Base-by-base conservation (phyloP, 192 early-diverging fungal genomes). In the Backusella psychrophila region DNA sequence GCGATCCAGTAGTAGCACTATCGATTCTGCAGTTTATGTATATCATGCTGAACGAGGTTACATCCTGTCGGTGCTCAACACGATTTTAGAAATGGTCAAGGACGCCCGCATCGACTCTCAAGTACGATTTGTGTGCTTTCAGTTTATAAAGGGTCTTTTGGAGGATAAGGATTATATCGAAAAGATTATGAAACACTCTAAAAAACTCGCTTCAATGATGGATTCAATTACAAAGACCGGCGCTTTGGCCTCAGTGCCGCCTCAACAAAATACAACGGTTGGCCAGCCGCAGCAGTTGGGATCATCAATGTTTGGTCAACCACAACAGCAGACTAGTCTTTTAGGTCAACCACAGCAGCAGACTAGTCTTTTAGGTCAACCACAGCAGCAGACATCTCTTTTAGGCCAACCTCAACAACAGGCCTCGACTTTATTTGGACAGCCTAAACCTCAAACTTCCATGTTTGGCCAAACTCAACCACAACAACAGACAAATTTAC, bases 21-120 rank as follows among this genome's bases (percentile, higher is more conserved):
- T 85, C 15, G 90, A 93, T 46, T 87, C 90, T 0, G 89, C 93
- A 1, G 87, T 95, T 14, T 63, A 87, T 36, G 71, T 93, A 42
- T 96, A 89, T 80, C 90, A 90, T 76, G 75, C 79, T 41, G 93
- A 96, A 69, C 78, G 90, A 65, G 85, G 87, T 44, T 89, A 89
- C 33, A 76, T 91, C 52, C 82, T 94, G 19, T 74, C 84, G 52
- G 78, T 83, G 74, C 74, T 95, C 4, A 78, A 74, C 53, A 66
- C 31, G 4, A 41, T 78, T 15, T 56, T 78, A 26, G 35, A 66
- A 15, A 46, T 42, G 23, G 72, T 36, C 2, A 78, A 72, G 46
- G 77, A 78, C 19, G 15, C 35, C 8, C 38, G 65, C 4, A 33
- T 78, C 23, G 33, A 52, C 8, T 23, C 49, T 6, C n/a, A 33